Conservation (phyloP, 2,329 filamentous ascomycete species). For the Botrytis paeoniae region DNA sequence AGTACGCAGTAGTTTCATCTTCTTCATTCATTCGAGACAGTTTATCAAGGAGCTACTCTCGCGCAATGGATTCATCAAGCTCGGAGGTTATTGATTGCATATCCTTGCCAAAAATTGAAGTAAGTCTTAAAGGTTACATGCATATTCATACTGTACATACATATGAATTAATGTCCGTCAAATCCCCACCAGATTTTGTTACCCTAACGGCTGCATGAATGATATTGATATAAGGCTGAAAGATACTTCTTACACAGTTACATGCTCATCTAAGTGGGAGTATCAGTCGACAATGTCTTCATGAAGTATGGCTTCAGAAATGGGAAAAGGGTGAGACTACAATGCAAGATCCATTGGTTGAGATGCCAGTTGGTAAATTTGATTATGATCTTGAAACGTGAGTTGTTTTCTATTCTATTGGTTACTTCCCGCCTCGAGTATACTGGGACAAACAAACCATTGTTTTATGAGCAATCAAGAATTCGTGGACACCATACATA, state of each 20-base stretch:
- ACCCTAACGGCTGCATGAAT: slow-evolving; percentile 11
- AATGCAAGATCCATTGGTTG: slow-evolving; percentile 64
- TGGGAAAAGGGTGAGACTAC: slow-evolving; percentile 49
- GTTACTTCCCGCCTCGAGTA: not conserved
- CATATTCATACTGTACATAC: slow-evolving; percentile 13
- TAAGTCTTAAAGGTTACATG: slow-evolving; percentile 34
- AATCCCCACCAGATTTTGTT: not conserved
- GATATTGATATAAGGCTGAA: slow-evolving; percentile 26
- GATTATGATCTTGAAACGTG: slow-evolving; percentile 69
- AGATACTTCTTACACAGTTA: slow-evolving; percentile 48
- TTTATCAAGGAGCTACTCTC: not conserved
- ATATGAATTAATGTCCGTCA: slow-evolving; percentile 5
- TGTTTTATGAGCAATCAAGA: not conserved
- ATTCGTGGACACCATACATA: not conserved
- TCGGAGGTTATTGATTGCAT: slow-evolving; percentile 37
- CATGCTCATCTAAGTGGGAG: slow-evolving; percentile 80
- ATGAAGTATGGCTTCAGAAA: slow-evolving; percentile 68
- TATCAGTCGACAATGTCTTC: slow-evolving; percentile 68
- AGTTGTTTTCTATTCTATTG: slow-evolving; percentile 33
- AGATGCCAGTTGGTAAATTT: slow-evolving; percentile 68
- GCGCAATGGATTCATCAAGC: slow-evolving; percentile 1
- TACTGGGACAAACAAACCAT: not conserved
- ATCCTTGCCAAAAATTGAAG: slow-evolving; percentile 56
- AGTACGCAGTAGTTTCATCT: not conserved
- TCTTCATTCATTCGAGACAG: not conserved